Evolutionary conservation across 2,329 filamentous ascomycete genomes (phyloP).

Genomic region (Alternaria sp.): DNA sequence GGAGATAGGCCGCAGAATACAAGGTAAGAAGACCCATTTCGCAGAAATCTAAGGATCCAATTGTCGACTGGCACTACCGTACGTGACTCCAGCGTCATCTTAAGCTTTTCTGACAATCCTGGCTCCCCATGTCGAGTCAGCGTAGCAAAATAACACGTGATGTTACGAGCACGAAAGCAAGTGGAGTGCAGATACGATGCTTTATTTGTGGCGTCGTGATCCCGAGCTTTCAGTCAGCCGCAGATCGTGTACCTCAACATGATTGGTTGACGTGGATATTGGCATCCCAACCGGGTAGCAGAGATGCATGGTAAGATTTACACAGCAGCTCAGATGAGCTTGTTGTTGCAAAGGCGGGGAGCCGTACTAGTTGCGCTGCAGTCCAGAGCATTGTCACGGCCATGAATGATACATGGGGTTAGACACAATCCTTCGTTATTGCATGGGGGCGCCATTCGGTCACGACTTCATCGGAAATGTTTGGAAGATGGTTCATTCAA

Average conservation of each 20-base stretch:
- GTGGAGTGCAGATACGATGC: constrained; percentile 12
- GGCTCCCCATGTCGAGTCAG: not conserved
- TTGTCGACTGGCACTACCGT: not conserved
- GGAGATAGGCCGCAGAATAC: constrained; percentile 8
- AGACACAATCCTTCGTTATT: not conserved
- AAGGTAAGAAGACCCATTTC: not conserved
- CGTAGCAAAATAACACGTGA: not conserved
- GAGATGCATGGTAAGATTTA: constrained; percentile 6
- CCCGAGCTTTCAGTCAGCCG: constrained; percentile 11
- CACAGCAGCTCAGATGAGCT: constrained; percentile 4
- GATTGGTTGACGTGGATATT: constrained; percentile 11
- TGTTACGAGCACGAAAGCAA: not conserved
- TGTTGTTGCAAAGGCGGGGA: constrained; percentile 14
- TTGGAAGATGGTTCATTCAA: not conserved
- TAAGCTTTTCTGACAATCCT: not conserved
- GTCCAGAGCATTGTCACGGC: not conserved
- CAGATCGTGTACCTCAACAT: constrained; percentile 7
- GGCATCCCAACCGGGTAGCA: constrained; percentile 5
- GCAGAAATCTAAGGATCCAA: not conserved
- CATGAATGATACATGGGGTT: not conserved
- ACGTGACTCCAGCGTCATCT: not conserved
- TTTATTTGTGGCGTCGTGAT: constrained; percentile 10
- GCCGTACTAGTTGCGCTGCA: not conserved
- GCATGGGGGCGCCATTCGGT: not conserved
- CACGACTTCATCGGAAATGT: not conserved